These are phyloP conservation scores for Saccharomyces hybrid DNA, from an alignment of 1,139 yeast genomes.

Conservation along the genomic window DNA sequence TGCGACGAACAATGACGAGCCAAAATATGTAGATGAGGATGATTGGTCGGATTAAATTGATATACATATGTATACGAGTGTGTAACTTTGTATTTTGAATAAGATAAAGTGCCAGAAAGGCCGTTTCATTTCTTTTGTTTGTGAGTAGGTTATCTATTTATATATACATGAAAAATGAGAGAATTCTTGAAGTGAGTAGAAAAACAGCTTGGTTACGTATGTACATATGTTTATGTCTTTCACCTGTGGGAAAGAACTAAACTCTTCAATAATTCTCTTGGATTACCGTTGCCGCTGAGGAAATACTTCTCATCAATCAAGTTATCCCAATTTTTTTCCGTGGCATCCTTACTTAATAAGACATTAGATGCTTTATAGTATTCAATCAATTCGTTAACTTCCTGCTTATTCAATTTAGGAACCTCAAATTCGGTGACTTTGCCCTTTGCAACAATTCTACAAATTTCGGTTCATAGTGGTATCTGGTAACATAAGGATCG, in stretches of 20 bases:
- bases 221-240: constrained; percentile 1
- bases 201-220: neutral
- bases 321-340: constrained; percentile 32
- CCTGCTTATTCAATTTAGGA: constrained; percentile 45
- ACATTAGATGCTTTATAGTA: constrained; percentile 53
- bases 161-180: constrained; percentile 3
- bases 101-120: neutral
- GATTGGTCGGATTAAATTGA: constrained; percentile 29
- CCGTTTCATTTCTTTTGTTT: neutral
- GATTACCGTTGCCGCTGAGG: constrained; percentile 74
- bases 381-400: constrained; percentile 46
- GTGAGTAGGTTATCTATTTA: neutral
- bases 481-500: constrained; percentile 48
- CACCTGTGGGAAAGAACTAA: constrained; percentile 30
- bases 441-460: constrained; percentile 43
- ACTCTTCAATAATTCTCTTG: constrained; percentile 54
- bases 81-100: neutral
- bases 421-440: constrained; percentile 45
- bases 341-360: constrained; percentile 39
- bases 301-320: constrained; percentile 48
- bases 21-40: constrained; percentile 31
- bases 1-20: constrained; percentile 13
- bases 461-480: constrained; percentile 48
- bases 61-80: neutral
- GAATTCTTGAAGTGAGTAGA: neutral